These are phyloP conservation scores for Elongisporangium undulatum DNA, from an alignment of 352 stramenopile genomes.

Conservation along the genomic window DNA sequence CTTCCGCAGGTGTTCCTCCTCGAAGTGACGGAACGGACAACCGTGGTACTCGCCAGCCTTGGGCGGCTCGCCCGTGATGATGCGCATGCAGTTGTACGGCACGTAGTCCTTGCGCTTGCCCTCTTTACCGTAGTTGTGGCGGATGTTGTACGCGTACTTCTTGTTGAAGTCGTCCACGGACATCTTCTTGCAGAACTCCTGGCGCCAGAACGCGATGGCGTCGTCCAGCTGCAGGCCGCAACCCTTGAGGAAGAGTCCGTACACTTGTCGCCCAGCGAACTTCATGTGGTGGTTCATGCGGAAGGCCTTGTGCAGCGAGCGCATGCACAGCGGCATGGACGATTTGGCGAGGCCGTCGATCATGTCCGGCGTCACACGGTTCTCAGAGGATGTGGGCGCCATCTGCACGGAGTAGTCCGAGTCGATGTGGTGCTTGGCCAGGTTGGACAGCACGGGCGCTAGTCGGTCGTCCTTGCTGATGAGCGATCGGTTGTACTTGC, in stretches of 20 bases:
- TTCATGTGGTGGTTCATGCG: constrained; percentile 97
- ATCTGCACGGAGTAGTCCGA: constrained; percentile 70
- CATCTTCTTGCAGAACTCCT: constrained; percentile 92
- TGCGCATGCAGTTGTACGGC: constrained; percentile 95
- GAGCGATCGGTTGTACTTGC: constrained; percentile 85
- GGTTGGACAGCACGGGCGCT: constrained; percentile 91
- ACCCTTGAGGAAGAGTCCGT: constrained; percentile 98
- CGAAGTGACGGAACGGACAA: constrained; percentile 97
- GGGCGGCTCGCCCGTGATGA: constrained; percentile 95
- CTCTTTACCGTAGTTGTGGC: constrained; percentile 99
- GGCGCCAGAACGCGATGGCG: constrained; percentile 95
- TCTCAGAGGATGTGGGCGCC: constrained; percentile 27
- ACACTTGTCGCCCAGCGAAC: constrained; percentile 96
- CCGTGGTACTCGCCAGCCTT: constrained; percentile 95
- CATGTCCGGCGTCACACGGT: constrained; percentile 88
- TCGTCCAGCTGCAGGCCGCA: constrained; percentile 96
- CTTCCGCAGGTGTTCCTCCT: constrained; percentile 90
- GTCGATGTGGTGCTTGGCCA: constrained; percentile 96
- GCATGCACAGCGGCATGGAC: constrained; percentile 99
- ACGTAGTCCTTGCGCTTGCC: constrained; percentile 97
- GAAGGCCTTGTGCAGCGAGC: constrained; percentile 91
- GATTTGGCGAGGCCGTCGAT: constrained; percentile 85
- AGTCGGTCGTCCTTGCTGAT: constrained; percentile 93
- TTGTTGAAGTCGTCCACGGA: constrained; percentile 98
- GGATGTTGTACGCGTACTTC: constrained; percentile 98